Conservation (phyloP, 176 grass and related monocot genomes). For the Triticum timopheevii region DNA sequence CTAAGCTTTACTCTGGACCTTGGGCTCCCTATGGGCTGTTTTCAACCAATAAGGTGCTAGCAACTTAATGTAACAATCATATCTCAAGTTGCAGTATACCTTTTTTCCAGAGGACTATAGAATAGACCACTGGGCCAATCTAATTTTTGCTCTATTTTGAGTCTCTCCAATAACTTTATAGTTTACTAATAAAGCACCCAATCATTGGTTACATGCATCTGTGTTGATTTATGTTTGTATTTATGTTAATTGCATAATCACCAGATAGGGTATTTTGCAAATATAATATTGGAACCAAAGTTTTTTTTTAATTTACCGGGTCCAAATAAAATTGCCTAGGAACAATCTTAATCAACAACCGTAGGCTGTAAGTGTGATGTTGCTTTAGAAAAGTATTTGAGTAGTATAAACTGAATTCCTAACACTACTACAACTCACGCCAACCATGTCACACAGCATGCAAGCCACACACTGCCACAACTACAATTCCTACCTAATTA, state of each 20-base stretch:
- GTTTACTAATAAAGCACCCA: background rate
- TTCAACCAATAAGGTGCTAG: background rate
- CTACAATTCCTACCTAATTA: too few species aligned
- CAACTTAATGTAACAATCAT: background rate
- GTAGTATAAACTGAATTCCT: background rate
- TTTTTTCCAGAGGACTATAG: background rate
- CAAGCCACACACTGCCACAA: too few species aligned
- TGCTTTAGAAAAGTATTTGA: background rate
- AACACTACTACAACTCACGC: too few species aligned
- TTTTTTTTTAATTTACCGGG: background rate
- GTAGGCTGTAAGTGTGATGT: background rate
- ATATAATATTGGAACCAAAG: background rate
- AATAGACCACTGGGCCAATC: background rate
- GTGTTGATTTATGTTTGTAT: constrained; percentile 15
- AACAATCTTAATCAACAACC: background rate
- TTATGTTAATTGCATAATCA: background rate
- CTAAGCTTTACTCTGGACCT: background rate
- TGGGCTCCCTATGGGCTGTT: background rate
- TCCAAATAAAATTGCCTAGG: background rate
- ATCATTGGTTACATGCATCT: background rate
- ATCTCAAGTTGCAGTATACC: background rate
- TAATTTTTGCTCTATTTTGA: background rate
- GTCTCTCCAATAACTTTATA: background rate
- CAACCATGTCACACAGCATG: too few species aligned
- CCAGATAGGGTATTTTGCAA: background rate